Conservation (phyloP, 805 yeast species). For the Lipomyces japonicus region DNA sequence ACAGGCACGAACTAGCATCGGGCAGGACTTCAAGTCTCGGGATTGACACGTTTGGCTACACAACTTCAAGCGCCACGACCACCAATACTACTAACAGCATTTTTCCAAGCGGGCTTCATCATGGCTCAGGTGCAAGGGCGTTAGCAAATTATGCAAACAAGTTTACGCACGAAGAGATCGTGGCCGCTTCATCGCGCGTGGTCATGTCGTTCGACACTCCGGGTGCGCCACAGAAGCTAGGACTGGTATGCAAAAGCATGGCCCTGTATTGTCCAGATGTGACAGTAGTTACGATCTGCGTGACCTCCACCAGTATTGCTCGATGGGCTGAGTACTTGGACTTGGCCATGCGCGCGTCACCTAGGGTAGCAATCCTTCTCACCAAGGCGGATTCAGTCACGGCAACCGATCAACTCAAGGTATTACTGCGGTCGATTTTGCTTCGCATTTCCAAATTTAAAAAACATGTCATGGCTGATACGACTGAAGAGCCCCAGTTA, state of each 20-base stretch:
- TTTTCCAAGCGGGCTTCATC: background rate
- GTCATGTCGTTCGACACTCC: conserved; percentile 27
- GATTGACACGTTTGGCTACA: conserved; percentile 26
- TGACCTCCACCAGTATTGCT: background rate
- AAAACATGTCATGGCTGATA: background rate
- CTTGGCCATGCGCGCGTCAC: conserved; percentile 11
- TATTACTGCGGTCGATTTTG: conserved; percentile 13
- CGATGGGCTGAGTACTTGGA: conserved; percentile 24
- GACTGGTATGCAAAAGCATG: conserved; percentile 17
- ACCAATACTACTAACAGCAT: background rate
- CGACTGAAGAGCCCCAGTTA: background rate
- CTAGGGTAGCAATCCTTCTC: conserved; percentile 19
- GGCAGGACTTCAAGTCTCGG: conserved; percentile 23
- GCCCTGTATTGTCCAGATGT: conserved; percentile 22
- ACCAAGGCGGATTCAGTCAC: conserved; percentile 21
- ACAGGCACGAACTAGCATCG: conserved; percentile 23
- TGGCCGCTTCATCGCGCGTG: conserved; percentile 18
- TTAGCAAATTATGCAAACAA: conserved; percentile 19
- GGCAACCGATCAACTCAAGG: conserved; percentile 11
- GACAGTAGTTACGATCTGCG: conserved; percentile 14
- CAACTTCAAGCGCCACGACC: background rate
- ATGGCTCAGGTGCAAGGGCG: conserved; percentile 1
- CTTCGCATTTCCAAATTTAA: conserved; percentile 11
- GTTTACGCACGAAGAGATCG: conserved; percentile 23
- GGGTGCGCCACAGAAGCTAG: conserved; percentile 15